Conservation (phyloP, 495 filamentous ascomycete species). For the Astrothelium macrocarpum region DNA sequence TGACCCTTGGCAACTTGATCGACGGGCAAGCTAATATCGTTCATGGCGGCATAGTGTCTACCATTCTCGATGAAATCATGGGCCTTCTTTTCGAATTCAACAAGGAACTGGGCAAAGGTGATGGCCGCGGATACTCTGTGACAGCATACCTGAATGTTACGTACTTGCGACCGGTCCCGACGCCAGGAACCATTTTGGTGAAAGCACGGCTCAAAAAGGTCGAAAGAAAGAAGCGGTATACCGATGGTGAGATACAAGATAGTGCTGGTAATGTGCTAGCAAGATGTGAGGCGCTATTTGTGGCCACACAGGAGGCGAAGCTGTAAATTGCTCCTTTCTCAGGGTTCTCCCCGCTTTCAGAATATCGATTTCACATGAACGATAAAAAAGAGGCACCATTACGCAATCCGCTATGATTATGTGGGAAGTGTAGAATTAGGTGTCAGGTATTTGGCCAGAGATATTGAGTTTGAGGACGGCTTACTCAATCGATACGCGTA, state of each 20-base stretch:
- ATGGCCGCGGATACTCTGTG: constrained; percentile 28
- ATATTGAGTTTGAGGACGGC: background rate
- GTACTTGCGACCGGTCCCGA: constrained; percentile 45
- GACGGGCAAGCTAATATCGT: constrained; percentile 48
- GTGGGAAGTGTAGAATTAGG: background rate
- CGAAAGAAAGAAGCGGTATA: constrained; percentile 29
- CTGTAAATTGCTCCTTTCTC: constrained; percentile 11
- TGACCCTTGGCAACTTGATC: constrained; percentile 45
- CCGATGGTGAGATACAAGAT: constrained; percentile 26
- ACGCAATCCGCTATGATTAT: background rate
- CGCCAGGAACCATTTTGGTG: constrained; percentile 45
- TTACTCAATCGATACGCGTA: background rate
- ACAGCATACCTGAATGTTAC: constrained; percentile 51
- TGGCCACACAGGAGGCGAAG: constrained; percentile 20
- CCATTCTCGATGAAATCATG: constrained; percentile 49
- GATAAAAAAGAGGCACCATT: background rate
- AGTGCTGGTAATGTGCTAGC: constrained; percentile 27
- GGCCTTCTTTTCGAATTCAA: constrained; percentile 44
- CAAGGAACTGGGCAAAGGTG: constrained; percentile 23
- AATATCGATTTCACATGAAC: background rate
- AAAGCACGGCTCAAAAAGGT: constrained; percentile 30
- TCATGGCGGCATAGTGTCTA: constrained; percentile 54
- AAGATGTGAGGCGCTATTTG: constrained; percentile 30
- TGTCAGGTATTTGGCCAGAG: background rate
- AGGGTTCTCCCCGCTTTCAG: background rate